phyloP scores from a whole-genome alignment of 257 asterid species.

The Nicotiana obtusifolia region DNA sequence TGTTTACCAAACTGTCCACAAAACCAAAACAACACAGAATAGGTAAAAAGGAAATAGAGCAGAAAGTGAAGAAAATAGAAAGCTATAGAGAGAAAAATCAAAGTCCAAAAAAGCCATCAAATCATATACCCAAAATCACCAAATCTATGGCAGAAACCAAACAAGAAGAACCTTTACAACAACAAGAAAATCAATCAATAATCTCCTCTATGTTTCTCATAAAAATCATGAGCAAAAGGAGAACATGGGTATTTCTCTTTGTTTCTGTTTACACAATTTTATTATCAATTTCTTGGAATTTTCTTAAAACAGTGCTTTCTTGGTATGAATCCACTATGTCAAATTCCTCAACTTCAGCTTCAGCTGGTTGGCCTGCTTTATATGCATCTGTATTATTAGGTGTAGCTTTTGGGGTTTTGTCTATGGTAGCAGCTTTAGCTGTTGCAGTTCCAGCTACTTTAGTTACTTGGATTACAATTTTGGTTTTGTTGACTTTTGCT shows the following conservation, averaged over 20 bases:
- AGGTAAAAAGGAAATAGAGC: neutral
- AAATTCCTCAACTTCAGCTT: conserved; percentile 1
- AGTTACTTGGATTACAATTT: conserved; percentile 81
- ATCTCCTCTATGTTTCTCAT: conserved; percentile 26
- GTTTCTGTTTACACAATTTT: conserved; percentile 60
- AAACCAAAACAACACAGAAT: neutral
- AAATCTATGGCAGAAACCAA: conserved; percentile 1
- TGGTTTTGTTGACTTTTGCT: conserved; percentile 61
- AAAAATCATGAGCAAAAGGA: conserved; percentile 57
- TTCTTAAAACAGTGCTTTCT: conserved; percentile 55
- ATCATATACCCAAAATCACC: neutral
- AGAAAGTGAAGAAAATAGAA: neutral
- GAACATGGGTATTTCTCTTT: conserved; percentile 74
- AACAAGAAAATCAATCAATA: neutral
- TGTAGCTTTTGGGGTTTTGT: conserved; percentile 61
- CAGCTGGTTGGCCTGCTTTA: conserved; percentile 50
- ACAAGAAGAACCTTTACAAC: conserved; percentile 9
- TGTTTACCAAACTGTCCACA: neutral
- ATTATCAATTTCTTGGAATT: conserved; percentile 71
- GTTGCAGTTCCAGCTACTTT: conserved; percentile 88
- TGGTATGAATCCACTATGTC: conserved; percentile 45
- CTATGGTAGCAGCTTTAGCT: conserved; percentile 80
- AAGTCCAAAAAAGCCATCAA: neutral
- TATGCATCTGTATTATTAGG: conserved; percentile 70
- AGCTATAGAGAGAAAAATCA: neutral